Evolutionary conservation across 345 rosid species (phyloP).

Genomic region (Trapa bicornis): DNA sequence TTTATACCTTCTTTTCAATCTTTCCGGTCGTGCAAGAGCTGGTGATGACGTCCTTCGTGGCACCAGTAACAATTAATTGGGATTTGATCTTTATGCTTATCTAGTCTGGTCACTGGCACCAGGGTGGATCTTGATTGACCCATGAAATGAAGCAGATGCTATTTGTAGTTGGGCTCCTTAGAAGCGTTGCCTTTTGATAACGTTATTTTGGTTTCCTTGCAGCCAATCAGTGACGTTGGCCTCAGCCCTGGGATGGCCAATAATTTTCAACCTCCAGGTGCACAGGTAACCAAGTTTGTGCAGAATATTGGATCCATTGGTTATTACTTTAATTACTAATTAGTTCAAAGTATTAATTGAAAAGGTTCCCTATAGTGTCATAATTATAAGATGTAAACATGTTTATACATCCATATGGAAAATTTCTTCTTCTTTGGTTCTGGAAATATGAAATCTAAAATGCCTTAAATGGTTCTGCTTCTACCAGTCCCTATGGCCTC

Average conservation of each 20-base stretch:
- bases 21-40: background rate
- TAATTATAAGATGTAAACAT: background rate
- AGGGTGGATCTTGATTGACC: background rate
- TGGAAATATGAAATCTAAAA: background rate
- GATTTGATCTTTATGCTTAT: background rate
- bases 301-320: background rate
- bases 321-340: background rate
- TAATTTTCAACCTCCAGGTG: slow-evolving; percentile 51
- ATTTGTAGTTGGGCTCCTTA: background rate
- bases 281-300: slow-evolving; percentile 27
- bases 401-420: background rate
- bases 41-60: background rate
- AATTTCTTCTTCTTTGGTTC: background rate
- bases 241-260: slow-evolving; percentile 34
- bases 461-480: slow-evolving; percentile 3
- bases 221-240: background rate
- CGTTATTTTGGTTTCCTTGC: background rate
- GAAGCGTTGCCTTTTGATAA: background rate
- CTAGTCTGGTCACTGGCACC: background rate
- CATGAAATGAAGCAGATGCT: background rate
- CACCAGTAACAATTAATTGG: background rate
- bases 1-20: background rate
- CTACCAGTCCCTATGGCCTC: slow-evolving; percentile 23
- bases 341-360: background rate
- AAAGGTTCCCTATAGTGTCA: background rate